A percentile compares a stretch with the other conserved stretches of the same genome.
Conservation (phyloP, 2,329 filamentous ascomycete species). For the Trichoderma cornu-damae region DNA sequence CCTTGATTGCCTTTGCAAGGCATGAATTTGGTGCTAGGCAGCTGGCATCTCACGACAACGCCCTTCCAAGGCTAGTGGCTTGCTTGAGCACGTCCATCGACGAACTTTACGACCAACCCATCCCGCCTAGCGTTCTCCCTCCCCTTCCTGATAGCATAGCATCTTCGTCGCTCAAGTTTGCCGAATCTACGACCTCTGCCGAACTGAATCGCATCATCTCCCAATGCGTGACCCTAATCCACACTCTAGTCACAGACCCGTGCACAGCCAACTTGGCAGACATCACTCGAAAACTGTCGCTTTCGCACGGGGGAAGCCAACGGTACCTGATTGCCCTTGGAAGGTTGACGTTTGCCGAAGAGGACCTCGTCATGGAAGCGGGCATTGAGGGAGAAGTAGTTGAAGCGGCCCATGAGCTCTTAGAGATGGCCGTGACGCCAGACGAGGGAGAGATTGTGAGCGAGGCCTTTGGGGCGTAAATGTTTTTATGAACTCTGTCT, state of each 20-base stretch:
- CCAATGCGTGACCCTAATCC: constrained; percentile 45
- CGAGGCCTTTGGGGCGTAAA: constrained; percentile 37
- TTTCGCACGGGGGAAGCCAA: constrained; percentile 67
- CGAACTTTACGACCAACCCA: constrained; percentile 59
- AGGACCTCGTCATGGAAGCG: constrained; percentile 70
- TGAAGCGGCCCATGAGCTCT: constrained; percentile 73
- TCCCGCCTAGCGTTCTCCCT: constrained; percentile 39
- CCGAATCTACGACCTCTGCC: constrained; percentile 23
- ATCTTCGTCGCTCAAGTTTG: constrained; percentile 2
- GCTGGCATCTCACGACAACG: constrained; percentile 62
- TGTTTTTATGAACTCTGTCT: not conserved
- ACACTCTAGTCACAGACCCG: constrained; percentile 48
- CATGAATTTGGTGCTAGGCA: constrained; percentile 59
- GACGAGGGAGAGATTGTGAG: constrained; percentile 53
- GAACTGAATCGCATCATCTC: constrained; percentile 45
- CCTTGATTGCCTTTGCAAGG: constrained; percentile 56
- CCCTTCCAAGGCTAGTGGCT: constrained; percentile 69
- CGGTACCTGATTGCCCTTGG: constrained; percentile 79
- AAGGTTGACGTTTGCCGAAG: constrained; percentile 75
- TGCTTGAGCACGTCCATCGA: constrained; percentile 62
- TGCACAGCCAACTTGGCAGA: constrained; percentile 46
- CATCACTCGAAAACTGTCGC: constrained; percentile 65
- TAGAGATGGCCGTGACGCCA: constrained; percentile 76
- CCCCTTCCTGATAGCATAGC: constrained; percentile 20
- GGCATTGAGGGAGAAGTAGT: constrained; percentile 73